Evolutionary conservation across 805 yeast genomes (phyloP).

Genomic region (Candida khao-thaluensis): DNA sequence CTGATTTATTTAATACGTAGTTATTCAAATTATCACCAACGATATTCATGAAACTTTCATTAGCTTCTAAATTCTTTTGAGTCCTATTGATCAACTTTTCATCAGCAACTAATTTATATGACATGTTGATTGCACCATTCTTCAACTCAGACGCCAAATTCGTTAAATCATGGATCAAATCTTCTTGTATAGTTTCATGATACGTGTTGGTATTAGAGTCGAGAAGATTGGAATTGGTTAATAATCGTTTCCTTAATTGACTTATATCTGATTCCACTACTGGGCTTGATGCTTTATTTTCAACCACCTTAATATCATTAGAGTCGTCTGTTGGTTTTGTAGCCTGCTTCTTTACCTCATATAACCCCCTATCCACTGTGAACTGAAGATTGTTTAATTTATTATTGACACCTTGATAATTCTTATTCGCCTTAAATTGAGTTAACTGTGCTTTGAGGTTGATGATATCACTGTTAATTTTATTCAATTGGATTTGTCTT

Average conservation of each 20-base stretch:
- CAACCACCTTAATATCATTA: background rate
- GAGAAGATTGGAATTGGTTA: constrained; percentile 6
- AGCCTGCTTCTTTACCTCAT: background rate
- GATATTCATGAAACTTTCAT: constrained; percentile 27
- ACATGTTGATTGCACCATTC: constrained; percentile 45
- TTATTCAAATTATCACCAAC: constrained; percentile 38
- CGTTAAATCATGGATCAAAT: constrained; percentile 47
- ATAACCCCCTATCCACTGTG: constrained; percentile 8
- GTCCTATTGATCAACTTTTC: constrained; percentile 32
- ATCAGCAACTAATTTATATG: constrained; percentile 35
- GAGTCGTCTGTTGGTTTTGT: background rate
- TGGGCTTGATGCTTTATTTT: background rate
- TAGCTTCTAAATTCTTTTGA: constrained; percentile 32
- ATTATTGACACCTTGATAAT: constrained; percentile 6
- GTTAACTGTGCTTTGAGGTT: constrained; percentile 9
- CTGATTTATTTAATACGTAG: constrained; percentile 38
- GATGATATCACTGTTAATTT: constrained; percentile 12
- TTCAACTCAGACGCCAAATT: constrained; percentile 49
- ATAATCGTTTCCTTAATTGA: constrained; percentile 13
- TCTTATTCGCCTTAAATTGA: constrained; percentile 10
- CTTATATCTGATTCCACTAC: constrained; percentile 6
- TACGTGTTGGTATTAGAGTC: constrained; percentile 27
- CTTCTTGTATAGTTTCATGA: constrained; percentile 48
- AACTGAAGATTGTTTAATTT: constrained; percentile 12
- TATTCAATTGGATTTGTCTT: constrained; percentile 3